Conservation (phyloP, 1,139 yeast species). For the Saccharomyces hybrid region DNA sequence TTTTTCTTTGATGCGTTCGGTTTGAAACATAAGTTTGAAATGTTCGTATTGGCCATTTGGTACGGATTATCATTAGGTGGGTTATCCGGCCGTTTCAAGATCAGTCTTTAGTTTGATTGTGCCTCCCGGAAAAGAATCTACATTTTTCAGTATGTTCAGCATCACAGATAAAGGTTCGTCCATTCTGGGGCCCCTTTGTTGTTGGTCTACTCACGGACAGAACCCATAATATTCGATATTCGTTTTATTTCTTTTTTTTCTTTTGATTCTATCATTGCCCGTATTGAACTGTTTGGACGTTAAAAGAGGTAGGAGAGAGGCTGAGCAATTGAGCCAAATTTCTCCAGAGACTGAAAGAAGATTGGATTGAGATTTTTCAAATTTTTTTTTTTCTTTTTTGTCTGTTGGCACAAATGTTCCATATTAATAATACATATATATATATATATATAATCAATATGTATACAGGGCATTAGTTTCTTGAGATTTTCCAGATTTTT, state of each 20-base stretch:
- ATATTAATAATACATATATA: no score
- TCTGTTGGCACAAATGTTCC: neutral
- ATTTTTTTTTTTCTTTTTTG: neutral
- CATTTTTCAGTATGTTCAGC: conserved; percentile 61
- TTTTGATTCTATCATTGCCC: conserved; percentile 47
- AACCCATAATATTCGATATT: conserved; percentile 61
- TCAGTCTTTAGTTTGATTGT: conserved; percentile 56
- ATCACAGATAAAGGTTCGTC: conserved; percentile 72
- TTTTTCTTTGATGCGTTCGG: conserved; percentile 47
- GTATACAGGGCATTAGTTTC: conserved; percentile 10
- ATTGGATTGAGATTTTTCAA: conserved; percentile 5
- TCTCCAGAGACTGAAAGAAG: neutral
- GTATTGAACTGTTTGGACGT: conserved; percentile 45
- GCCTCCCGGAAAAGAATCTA: conserved; percentile 62
- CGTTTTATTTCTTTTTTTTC: conserved; percentile 49
- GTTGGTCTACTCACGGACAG: conserved; percentile 59
- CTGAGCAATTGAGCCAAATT: conserved; percentile 31
- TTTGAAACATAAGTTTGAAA: conserved; percentile 51
- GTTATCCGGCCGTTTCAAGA: conserved; percentile 54
- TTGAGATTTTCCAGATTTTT: conserved; percentile 54
- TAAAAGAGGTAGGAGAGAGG: conserved; percentile 49
- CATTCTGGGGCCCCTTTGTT: conserved; percentile 54
- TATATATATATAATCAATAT: neutral
- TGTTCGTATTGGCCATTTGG: conserved; percentile 59
- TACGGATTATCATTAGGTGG: conserved; percentile 68